phyloP scores from a whole-genome alignment of 208 protist species.

The Crithidia acanthocephali region DNA sequence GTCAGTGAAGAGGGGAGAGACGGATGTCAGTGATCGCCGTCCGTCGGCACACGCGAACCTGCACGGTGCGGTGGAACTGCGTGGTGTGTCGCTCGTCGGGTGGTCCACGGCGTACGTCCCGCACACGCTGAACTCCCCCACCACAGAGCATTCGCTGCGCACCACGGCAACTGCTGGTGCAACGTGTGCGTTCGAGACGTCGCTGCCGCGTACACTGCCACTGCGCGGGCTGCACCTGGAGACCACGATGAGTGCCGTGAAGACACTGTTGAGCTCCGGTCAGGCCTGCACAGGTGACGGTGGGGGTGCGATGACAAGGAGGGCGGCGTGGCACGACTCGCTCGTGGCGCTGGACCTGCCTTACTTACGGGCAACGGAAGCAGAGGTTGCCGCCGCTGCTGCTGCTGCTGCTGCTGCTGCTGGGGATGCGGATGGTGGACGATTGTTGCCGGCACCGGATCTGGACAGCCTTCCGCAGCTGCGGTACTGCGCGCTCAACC shows the following conservation, averaged over 20 bases:
- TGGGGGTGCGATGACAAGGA: too few species aligned
- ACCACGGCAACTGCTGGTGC: background rate
- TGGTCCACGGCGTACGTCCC: conserved; percentile 24
- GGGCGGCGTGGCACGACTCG: background rate
- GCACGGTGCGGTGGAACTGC: conserved; percentile 1
- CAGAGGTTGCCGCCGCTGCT: background rate
- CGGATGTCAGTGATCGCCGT: background rate
- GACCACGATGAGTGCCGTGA: conserved; percentile 5
- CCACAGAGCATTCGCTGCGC: background rate
- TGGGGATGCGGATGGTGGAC: background rate
- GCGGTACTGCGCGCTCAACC: conserved; percentile 19
- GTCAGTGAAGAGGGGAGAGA: background rate
- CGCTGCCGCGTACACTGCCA: conserved; percentile 22
- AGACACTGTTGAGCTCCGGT: background rate
- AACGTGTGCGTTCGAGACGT: conserved; percentile 6
- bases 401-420: too few species aligned
- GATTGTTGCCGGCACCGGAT: background rate
- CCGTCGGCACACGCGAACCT: background rate
- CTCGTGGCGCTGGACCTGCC: conserved; percentile 30
- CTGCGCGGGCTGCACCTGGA: conserved; percentile 33
- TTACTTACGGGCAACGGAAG: conserved; percentile 8
- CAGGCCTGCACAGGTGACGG: too few species aligned
- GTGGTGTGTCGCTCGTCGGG: conserved; percentile 29
- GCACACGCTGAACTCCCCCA: background rate
- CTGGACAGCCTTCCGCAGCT: conserved; percentile 6